phyloP scores from a whole-genome alignment of 78 protist species.

The slime mould (Dictyostelium discoideum) region DNA sequence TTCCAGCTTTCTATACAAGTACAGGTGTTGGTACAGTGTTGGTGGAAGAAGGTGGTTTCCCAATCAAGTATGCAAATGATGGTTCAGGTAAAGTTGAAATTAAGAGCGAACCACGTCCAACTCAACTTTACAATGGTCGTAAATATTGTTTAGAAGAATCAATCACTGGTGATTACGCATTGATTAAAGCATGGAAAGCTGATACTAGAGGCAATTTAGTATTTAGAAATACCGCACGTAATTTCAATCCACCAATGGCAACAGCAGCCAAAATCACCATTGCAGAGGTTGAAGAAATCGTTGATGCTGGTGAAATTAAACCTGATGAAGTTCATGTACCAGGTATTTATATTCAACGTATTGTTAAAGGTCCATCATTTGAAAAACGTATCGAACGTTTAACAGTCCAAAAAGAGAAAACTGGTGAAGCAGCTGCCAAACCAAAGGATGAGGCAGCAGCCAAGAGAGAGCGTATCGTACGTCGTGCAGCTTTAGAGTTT shows the following conservation, averaged over 20 bases:
- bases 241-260: constrained; percentile 95
- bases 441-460: constrained; percentile 68
- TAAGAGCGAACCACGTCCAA: constrained; percentile 86
- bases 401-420: constrained; percentile 62
- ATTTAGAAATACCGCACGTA: constrained; percentile 92
- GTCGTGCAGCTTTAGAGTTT: constrained; percentile 96
- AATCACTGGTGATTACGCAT: constrained; percentile 93
- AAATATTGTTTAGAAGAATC: constrained; percentile 90
- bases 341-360: constrained; percentile 93
- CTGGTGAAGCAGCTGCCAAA: not conserved
- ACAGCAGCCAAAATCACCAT: constrained; percentile 91
- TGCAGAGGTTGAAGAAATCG: constrained; percentile 97
- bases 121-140: constrained; percentile 76
- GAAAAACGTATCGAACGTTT: constrained; percentile 92
- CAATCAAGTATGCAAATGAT: constrained; percentile 90
- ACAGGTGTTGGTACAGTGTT: constrained; percentile 95
- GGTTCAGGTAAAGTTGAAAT: constrained; percentile 83
- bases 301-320: constrained; percentile 87
- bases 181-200: constrained; percentile 96
- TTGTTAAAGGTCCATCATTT: constrained; percentile 75
- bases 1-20: constrained; percentile 98
- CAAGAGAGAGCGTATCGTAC: constrained; percentile 90
- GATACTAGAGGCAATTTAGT: constrained; percentile 94
- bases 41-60: constrained; percentile 94
- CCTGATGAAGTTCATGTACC: constrained; percentile 95